phyloP scores from a whole-genome alignment of 2,329 filamentous ascomycete species.

The Aspergillus sp. region DNA sequence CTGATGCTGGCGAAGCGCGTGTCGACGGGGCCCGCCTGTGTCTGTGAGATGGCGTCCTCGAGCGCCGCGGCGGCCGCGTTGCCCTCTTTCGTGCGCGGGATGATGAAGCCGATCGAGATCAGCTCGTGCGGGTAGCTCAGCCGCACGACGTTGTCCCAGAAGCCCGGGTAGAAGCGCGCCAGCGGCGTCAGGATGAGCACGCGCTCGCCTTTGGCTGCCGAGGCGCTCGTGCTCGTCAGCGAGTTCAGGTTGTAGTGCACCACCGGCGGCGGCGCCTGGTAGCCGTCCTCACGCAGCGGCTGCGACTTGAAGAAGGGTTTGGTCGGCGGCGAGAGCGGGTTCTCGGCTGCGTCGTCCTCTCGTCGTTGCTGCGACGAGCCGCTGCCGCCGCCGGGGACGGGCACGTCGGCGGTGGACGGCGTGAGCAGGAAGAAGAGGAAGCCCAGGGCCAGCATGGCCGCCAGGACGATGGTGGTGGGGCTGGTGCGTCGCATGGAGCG shows the following conservation, averaged over 20 bases:
- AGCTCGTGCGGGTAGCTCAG: conserved; percentile 89
- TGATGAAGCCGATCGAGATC: conserved; percentile 92
- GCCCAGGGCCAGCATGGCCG: conserved; percentile 69
- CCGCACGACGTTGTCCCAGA: conserved; percentile 89
- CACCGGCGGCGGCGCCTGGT: conserved; percentile 72
- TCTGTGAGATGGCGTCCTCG: conserved; percentile 80
- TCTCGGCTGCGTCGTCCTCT: conserved; percentile 59
- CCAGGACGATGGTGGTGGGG: conserved; percentile 72
- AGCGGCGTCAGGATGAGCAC: conserved; percentile 91
- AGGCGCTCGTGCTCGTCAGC: conserved; percentile 76
- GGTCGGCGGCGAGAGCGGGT: conserved; percentile 71
- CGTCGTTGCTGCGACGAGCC: conserved; percentile 51
- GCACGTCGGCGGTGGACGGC: conserved; percentile 50
- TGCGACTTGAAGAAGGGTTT: conserved; percentile 71
- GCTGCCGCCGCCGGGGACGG: conserved; percentile 49
- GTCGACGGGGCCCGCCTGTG: conserved; percentile 77
- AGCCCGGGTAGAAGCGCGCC: conserved; percentile 86
- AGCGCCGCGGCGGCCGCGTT: conserved; percentile 80
- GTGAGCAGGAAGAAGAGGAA: conserved; percentile 56
- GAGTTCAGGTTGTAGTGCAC: conserved; percentile 94
- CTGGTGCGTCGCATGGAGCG: conserved; percentile 76
- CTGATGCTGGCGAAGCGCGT: conserved; percentile 89
- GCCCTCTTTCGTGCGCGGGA: conserved; percentile 89
- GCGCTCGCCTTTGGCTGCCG: conserved; percentile 76
- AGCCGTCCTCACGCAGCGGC: conserved; percentile 45